These are phyloP conservation scores for Sugiyamaella mastotermitis DNA, from an alignment of 805 yeast species.

Conservation along the genomic window DNA sequence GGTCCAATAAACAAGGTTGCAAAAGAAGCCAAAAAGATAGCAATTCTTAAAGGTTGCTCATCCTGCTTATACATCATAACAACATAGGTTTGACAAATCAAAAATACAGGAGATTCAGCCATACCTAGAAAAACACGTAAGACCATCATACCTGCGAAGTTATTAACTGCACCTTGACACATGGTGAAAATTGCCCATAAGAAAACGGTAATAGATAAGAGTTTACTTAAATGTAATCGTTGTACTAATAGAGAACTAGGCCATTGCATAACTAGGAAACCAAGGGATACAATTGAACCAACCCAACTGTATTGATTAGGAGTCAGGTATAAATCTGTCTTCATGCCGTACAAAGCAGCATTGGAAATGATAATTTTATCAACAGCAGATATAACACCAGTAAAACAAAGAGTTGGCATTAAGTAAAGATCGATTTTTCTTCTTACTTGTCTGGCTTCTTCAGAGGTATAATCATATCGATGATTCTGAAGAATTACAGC, in stretches of 20 bases:
- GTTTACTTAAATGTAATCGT: slow-evolving; percentile 30
- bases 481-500: no score
- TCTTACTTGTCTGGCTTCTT: no score
- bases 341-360: slow-evolving; percentile 48
- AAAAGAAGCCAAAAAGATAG: slow-evolving; percentile 56
- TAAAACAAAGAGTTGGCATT: slow-evolving; percentile 46
- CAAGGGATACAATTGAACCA: slow-evolving; percentile 36
- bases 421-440: slow-evolving; percentile 50
- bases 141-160: slow-evolving; percentile 40
- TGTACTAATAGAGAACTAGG: slow-evolving; percentile 29
- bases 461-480: slow-evolving; percentile 13
- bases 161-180: slow-evolving; percentile 19
- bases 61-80: slow-evolving; percentile 45
- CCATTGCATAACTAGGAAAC: slow-evolving; percentile 23
- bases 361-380: slow-evolving; percentile 50
- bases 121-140: slow-evolving; percentile 46
- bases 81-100: slow-evolving; percentile 60
- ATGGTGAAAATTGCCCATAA: slow-evolving; percentile 26
- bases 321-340: slow-evolving; percentile 33
- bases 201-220: slow-evolving; percentile 21
- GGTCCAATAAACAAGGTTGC: slow-evolving; percentile 35
- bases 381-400: slow-evolving; percentile 54
- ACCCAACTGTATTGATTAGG: slow-evolving; percentile 31
- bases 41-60: slow-evolving; percentile 41
- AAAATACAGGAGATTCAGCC: slow-evolving; percentile 54